Percentiles rank a stretch among this genome's conserved stretches.
Conservation (phyloP, 2,329 filamentous ascomycete species). For the Trichoderma atroviride region DNA sequence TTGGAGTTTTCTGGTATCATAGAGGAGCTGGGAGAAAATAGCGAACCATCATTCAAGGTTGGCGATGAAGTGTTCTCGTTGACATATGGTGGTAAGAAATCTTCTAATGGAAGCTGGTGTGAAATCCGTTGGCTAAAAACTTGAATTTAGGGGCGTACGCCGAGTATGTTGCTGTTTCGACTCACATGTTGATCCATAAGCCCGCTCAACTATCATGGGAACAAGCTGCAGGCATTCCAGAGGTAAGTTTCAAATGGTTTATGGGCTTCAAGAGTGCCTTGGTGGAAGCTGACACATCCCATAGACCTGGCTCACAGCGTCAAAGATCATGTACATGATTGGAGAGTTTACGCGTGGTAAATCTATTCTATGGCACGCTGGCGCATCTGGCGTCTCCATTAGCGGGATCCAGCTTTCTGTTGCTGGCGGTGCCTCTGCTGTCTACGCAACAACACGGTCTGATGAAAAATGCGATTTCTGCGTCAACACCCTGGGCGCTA, state of each 20-base stretch:
- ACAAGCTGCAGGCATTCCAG: not conserved
- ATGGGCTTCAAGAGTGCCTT: too few species aligned
- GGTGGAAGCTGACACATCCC: not conserved
- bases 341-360: constrained; percentile 1
- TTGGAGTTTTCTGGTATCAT: not conserved
- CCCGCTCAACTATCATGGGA: constrained; percentile 3
- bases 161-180: not conserved
- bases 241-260: not conserved
- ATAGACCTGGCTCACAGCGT: constrained; percentile 1
- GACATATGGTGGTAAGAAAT: not conserved
- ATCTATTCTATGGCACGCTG: not conserved
- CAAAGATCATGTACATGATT: constrained; percentile 2
- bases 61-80: constrained; percentile 9
- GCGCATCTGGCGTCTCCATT: not conserved
- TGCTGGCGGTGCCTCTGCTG: not conserved
- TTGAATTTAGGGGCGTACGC: not conserved
- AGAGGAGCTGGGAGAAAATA: not conserved
- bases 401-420: not conserved
- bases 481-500: not conserved
- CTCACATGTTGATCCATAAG: not conserved
- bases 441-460: constrained; percentile 3
- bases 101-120: too few species aligned
- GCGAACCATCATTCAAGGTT: not conserved
- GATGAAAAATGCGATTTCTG: not conserved
- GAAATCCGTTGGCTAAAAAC: not conserved